Evolutionary conservation across 2,329 filamentous ascomycete species (phyloP).

Genomic region (Ilyonectria sp.): DNA sequence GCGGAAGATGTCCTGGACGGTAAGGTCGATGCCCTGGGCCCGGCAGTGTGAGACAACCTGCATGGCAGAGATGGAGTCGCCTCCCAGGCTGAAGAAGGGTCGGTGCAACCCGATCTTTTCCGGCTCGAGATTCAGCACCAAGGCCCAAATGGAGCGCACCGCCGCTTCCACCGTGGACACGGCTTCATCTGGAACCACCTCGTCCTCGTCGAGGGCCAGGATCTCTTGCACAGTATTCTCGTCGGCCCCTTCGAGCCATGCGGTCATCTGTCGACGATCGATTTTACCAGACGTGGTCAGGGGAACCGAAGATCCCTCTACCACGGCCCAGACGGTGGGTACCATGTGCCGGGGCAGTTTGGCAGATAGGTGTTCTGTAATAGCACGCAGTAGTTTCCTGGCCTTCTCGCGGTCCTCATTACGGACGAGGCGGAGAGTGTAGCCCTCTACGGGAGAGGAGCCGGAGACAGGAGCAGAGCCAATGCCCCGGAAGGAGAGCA

Average conservation of each 20-base stretch:
- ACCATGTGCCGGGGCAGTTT: constrained; percentile 5
- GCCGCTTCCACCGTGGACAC: constrained; percentile 26
- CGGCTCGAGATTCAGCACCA: constrained; percentile 51
- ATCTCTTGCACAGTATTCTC: background rate
- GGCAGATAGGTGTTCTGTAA: background rate
- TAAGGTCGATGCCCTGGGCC: background rate
- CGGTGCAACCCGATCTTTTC: constrained; percentile 57
- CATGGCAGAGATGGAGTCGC: constrained; percentile 64
- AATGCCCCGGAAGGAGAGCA: constrained; percentile 1
- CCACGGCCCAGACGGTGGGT: constrained; percentile 1
- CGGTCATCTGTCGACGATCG: background rate
- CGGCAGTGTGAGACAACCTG: constrained; percentile 14
- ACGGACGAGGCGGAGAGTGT: background rate
- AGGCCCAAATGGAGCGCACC: constrained; percentile 54
- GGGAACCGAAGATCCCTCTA: constrained; percentile 3
- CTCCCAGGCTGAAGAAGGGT: constrained; percentile 65
- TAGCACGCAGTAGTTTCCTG: background rate
- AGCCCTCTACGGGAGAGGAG: background rate
- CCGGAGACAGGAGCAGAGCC: background rate
- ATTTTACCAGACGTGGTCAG: constrained; percentile 5
- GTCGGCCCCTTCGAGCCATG: background rate
- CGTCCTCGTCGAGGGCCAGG: background rate
- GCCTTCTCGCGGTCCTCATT: background rate
- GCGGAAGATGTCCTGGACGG: constrained; percentile 28
- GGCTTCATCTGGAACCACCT: background rate